Base-by-base conservation (phyloP, 306 rosid species). In the Quillaja saponaria region DNA sequence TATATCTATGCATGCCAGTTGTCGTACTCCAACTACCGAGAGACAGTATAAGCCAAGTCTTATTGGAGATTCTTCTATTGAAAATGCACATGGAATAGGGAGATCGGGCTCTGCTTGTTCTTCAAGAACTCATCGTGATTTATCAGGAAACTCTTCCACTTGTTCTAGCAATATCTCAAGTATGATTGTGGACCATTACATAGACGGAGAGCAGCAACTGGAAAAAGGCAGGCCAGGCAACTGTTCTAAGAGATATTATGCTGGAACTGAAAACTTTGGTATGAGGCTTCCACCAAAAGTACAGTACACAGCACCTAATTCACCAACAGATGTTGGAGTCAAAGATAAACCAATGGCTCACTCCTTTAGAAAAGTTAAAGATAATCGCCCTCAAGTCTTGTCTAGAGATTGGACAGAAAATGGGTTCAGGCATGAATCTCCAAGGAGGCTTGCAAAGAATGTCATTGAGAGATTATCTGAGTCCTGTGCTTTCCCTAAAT, bases 151-250 rank as follows among this genome's bases (percentile, higher is more conserved):
- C 84, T 85, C 94, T 51, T 85, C 99, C 64, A 81, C 81, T 44
- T 59, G 80, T 65, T 89, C 94, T 47, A 84, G 95, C 81, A 82
- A 76, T 75, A 52, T 74, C 58, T 86, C 96, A 3, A 72, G 83
- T 63, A 86, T 76, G 66, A 44, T 85, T 62, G 66, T 89, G 61
- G 97, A 89, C 71, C 94, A 96, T 64, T 92, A 76, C 66, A 89
- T 92, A 55, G 99, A 88, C 39, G 96, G 95, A 62, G 99, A 92
- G 72, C 97, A 83, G 78, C 89, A 78, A 61, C 82, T 80, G 63
- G 90, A 73, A 68, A 74, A 66, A 40, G 73, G 66, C 61, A 81
- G 67, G 58, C 54, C 75, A 14, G 68, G 75, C 65, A 79, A 49
- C 72, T 71, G 16, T 67, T 71, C 80, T 31, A 84, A 79, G 53